These are phyloP conservation scores for Asparagopsis taxiformis DNA, from an alignment of 31 red algal species.

Conservation along the genomic window DNA sequence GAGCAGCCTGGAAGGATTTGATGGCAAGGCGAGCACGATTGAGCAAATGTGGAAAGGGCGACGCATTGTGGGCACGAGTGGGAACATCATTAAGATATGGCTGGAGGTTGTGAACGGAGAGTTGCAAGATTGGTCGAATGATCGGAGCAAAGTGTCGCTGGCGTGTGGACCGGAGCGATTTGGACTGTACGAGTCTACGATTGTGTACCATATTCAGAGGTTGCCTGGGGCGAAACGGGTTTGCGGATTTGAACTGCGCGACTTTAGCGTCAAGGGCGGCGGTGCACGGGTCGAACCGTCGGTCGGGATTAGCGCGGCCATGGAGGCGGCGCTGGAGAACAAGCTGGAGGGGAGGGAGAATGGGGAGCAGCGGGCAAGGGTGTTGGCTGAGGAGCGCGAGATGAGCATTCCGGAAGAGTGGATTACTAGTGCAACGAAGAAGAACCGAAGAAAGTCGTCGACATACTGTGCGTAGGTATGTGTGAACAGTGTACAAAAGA, in stretches of 20 bases:
- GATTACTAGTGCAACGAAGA: neutral
- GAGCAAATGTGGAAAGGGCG: slow-evolving; percentile 24
- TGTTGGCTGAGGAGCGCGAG: slow-evolving; percentile 27
- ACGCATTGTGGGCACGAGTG: neutral
- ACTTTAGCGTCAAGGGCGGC: slow-evolving; percentile 31
- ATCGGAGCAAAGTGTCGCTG: neutral
- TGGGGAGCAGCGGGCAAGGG: slow-evolving; percentile 6
- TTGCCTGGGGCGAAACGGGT: slow-evolving; percentile 27
- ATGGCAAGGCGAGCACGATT: neutral
- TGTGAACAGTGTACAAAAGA: no score
- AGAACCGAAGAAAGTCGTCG: slow-evolving; percentile 6
- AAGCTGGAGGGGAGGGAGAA: slow-evolving; percentile 33
- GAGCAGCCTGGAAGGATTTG: slow-evolving; percentile 21
- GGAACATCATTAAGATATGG: slow-evolving; percentile 26
- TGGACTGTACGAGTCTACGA: slow-evolving; percentile 48
- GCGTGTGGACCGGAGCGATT: slow-evolving; percentile 35
- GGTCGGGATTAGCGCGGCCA: slow-evolving; percentile 15
- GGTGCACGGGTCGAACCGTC: slow-evolving; percentile 23
- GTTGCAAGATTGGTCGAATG: neutral
- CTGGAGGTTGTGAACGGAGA: slow-evolving; percentile 30
- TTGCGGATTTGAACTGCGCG: slow-evolving; percentile 23
- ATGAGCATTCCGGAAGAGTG: slow-evolving; percentile 43
- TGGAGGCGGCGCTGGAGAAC: slow-evolving; percentile 25
- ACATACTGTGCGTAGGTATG: slow-evolving; percentile 8
- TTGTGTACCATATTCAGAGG: slow-evolving; percentile 58